A percentile compares a stretch with the other conserved stretches of the same genome.
Evolutionary conservation across 805 yeast species (phyloP).

Genomic region (Ogataea methanolica): DNA sequence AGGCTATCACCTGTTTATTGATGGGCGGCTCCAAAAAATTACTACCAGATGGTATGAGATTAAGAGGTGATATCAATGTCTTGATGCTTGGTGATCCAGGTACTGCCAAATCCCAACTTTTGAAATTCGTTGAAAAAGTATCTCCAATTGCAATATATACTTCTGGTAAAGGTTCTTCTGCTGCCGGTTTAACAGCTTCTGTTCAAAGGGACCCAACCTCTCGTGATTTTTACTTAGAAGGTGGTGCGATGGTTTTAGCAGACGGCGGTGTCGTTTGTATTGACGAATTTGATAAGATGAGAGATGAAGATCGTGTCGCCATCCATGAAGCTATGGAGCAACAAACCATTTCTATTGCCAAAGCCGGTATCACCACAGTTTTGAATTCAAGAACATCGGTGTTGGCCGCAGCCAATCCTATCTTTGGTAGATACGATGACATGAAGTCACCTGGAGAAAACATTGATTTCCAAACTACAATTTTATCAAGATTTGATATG

Average conservation of each 20-base stretch:
- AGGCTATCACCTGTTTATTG: conserved; percentile 84
- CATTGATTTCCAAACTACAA: conserved; percentile 95
- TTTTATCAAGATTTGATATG: conserved; percentile 97
- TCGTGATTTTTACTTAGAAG: conserved; percentile 91
- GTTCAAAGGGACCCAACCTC: conserved; percentile 89
- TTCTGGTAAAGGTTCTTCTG: conserved; percentile 98
- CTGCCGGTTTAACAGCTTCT: conserved; percentile 98
- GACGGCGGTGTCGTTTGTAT: conserved; percentile 99
- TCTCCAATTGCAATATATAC: conserved; percentile 95
- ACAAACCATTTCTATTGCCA: conserved; percentile 97
- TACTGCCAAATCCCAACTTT: conserved; percentile 94
- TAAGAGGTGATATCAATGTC: conserved; percentile 96
- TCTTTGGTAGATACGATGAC: conserved; percentile 95
- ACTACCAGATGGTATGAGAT: conserved; percentile 92
- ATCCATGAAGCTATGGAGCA: conserved; percentile 99
- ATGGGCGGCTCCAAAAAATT: conserved; percentile 93
- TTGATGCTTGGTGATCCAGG: conserved; percentile 96
- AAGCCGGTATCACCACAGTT: conserved; percentile 97
- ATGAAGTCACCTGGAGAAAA: conserved; percentile 96
- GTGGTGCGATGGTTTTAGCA: conserved; percentile 99
- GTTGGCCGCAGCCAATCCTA: conserved; percentile 96
- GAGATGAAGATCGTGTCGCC: conserved; percentile 98
- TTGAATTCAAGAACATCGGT: conserved; percentile 95
- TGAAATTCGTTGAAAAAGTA: conserved; percentile 92
- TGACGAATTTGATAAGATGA: conserved; percentile 98